Conservation (phyloP, 2,329 filamentous ascomycete genomes). For the Trichophyton verrucosum region DNA sequence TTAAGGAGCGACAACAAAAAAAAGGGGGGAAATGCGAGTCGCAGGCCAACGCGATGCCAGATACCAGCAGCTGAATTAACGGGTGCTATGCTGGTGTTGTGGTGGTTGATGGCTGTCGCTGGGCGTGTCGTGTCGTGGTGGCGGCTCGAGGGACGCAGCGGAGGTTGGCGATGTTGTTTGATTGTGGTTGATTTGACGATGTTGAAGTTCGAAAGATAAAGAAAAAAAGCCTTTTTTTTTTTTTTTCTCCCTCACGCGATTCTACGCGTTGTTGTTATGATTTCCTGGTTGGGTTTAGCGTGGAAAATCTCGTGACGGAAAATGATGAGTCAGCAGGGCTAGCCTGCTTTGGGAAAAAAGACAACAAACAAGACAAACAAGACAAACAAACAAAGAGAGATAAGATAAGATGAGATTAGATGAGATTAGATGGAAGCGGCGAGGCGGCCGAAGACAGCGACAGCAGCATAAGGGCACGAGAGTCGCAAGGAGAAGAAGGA, state of each 20-base stretch:
- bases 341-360: not conserved
- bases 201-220: not conserved
- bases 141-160: not conserved
- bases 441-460: not conserved
- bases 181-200: not conserved
- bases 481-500: not conserved
- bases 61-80: no score
- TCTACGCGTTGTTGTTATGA: conserved; percentile 1
- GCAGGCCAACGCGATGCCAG: not conserved
- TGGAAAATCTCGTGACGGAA: not conserved
- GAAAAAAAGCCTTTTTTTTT: not conserved
- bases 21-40: not conserved
- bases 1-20: not conserved
- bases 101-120: not conserved
- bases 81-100: no score
- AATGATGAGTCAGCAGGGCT: not conserved
- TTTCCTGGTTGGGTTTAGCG: not conserved
- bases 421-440: not conserved
- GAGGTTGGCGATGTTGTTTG: not conserved
- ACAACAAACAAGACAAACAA: not conserved
- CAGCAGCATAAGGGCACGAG: not conserved
- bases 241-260: not conserved
- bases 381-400: not conserved
- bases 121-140: not conserved
- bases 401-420: not conserved